Evolutionary conservation across 139 green algal genomes (phyloP), one percentile per base, ranked within the genome.

Genomic region (Chlorella ohadii): DNA sequence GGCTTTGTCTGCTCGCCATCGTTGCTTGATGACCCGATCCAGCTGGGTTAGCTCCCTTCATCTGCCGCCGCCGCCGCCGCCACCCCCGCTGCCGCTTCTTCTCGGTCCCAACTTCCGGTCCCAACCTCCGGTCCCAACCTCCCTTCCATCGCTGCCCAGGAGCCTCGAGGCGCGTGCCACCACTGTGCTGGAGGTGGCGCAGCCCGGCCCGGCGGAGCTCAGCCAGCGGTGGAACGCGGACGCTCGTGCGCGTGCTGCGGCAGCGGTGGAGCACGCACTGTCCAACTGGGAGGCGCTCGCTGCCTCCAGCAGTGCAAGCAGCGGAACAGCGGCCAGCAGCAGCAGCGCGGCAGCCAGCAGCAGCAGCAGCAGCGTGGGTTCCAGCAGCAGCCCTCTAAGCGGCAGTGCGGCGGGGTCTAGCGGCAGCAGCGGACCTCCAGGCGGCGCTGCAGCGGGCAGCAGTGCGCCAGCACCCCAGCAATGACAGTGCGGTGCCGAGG

Each of bases 251-350:
- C n/a, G 34, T 4, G 81, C 81, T 5, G 72, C 56, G 19, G 44
- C 79, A 22, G 81, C 71, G 9, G 81, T 86, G 11, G 33, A 71
- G 23, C 59, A n/a, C 0, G 81, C 81, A 0, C 13, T 86, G 4
- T 44, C 51, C n/a, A 75, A 57, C 22, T 86, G 81, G 81, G 59
- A 81, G 71, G 47, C 44, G 27, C 25, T 75, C 27, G 64, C 72
- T 15, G 22, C 47, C 55, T 51, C 55, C 55, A 56, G 74, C 34
- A 55, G 19, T 36, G 11, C 3, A 31, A 44, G 65, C 65, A 33
- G 65, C 31, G 31, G 27, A 22, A 13, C 57, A 65, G 72, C 47
- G 36, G 27, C 39, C 1, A 38, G n/a, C 27, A 33, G 27, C 66
- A 51, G 66, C 66, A 12, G 64, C 17, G 39, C 31, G 12, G 27